These are phyloP conservation scores for Acanthamoeba culbertsoni DNA, from an alignment of 208 protist species.

Conservation along the genomic window DNA sequence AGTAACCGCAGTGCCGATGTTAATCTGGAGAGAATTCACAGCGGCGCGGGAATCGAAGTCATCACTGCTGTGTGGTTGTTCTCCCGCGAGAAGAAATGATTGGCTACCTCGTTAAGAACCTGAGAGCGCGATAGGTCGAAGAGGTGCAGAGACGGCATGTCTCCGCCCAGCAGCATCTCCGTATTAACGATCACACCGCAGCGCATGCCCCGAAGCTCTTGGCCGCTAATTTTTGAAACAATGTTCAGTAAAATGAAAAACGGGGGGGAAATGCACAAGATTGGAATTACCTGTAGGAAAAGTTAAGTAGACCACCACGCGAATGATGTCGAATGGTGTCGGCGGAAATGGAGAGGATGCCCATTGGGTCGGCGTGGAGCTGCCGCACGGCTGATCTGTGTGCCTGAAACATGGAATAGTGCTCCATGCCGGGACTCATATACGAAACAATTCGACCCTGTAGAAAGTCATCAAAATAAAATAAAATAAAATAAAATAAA, in stretches of 20 bases:
- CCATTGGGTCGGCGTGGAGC: not conserved
- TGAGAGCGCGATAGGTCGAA: not conserved
- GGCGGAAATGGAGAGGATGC: constrained; percentile 5
- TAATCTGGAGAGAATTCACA: too few relatives aligned
- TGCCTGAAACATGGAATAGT: not conserved
- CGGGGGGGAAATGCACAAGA: too few relatives aligned
- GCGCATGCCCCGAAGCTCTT: constrained; percentile 12
- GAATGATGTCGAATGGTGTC: not conserved
- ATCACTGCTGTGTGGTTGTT: too few relatives aligned
- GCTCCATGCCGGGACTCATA: not conserved
- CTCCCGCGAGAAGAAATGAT: not conserved
- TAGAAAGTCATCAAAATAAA: not conserved
- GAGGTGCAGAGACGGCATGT: not conserved
- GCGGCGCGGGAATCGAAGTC: too few relatives aligned
- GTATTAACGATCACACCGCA: not conserved
- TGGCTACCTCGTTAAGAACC: not conserved
- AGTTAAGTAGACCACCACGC: not conserved
- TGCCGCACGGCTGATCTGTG: constrained; percentile 8
- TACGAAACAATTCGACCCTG: not conserved
- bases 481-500: not conserved
- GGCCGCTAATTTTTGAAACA: too few relatives aligned
- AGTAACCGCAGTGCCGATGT: not conserved
- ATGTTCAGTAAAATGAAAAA: too few relatives aligned
- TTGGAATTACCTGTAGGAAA: not conserved
- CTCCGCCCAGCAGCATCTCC: constrained; percentile 28